Percentiles rank a stretch among this genome's conserved stretches.
phyloP scores from a whole-genome alignment of 2,329 filamentous ascomycete species.

The Clathrospora elynae region DNA sequence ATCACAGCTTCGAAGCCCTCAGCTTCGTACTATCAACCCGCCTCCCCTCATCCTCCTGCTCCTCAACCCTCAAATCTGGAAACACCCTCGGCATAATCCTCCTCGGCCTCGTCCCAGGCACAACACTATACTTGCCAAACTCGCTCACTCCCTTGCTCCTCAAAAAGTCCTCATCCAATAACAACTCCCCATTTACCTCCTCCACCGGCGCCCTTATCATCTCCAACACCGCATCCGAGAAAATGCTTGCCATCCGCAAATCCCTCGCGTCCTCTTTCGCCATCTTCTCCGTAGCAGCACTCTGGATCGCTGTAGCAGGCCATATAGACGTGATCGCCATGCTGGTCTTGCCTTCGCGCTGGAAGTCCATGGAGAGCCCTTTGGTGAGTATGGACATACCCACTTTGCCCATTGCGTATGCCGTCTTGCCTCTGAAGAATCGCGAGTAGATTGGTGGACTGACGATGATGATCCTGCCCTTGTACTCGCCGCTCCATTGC shows the following conservation, averaged over 20 bases:
- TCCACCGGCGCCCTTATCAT: slow-evolving; percentile 66
- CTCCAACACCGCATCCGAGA: slow-evolving; percentile 77
- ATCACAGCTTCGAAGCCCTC: slow-evolving; percentile 25
- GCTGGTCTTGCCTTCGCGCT: slow-evolving; percentile 64
- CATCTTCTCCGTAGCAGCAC: slow-evolving; percentile 68
- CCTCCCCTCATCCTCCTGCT: slow-evolving; percentile 80
- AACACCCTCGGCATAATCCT: slow-evolving; percentile 77
- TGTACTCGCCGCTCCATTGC: slow-evolving; percentile 55
- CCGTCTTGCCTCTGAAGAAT: slow-evolving; percentile 85
- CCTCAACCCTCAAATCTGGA: slow-evolving; percentile 72
- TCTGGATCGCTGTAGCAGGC: slow-evolving; percentile 80
- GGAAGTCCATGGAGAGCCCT: slow-evolving; percentile 81
- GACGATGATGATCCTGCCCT: slow-evolving; percentile 74
- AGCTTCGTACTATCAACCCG: slow-evolving; percentile 66
- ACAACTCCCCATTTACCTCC: slow-evolving; percentile 71
- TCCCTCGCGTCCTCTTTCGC: slow-evolving; percentile 57
- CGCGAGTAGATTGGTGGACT: slow-evolving; percentile 84
- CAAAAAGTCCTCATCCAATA: slow-evolving; percentile 82
- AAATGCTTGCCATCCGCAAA: slow-evolving; percentile 72
- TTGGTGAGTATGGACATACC: slow-evolving; percentile 82
- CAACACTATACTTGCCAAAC: slow-evolving; percentile 74
- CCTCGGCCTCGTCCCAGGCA: slow-evolving; percentile 66
- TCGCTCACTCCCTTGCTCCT: slow-evolving; percentile 69
- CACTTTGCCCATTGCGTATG: slow-evolving; percentile 78
- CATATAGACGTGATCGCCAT: slow-evolving; percentile 85